phyloP scores from a whole-genome alignment of 1,139 yeast genomes.

The Geotrichum reessii region DNA sequence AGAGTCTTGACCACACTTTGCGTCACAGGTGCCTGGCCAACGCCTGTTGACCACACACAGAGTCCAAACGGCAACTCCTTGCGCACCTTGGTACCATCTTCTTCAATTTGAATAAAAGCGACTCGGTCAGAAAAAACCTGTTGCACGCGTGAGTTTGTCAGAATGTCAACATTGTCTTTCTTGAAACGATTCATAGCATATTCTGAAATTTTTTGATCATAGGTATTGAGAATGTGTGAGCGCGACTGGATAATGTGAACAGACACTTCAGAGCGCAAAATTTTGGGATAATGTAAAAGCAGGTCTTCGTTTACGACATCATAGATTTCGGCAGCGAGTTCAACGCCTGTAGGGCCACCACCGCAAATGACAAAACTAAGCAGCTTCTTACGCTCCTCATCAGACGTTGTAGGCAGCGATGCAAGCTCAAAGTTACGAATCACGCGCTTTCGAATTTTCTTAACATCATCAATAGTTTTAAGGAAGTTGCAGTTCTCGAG shows the following conservation, averaged over 20 bases:
- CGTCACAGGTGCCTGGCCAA: constrained; percentile 54
- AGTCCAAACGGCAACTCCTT: constrained; percentile 54
- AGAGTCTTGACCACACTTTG: constrained; percentile 44
- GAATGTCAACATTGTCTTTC: constrained; percentile 53
- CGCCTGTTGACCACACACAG: constrained; percentile 67
- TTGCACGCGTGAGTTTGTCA: constrained; percentile 55
- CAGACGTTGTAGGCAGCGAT: constrained; percentile 54
- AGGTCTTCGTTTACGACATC: constrained; percentile 58
- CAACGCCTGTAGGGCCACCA: constrained; percentile 70
- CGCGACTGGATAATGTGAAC: constrained; percentile 63
- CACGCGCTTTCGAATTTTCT: constrained; percentile 48
- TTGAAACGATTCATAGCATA: constrained; percentile 56
- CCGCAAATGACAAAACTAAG: constrained; percentile 63
- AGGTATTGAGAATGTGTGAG: constrained; percentile 57
- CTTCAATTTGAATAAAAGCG: constrained; percentile 45
- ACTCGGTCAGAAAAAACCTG: constrained; percentile 51
- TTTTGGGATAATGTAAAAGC: constrained; percentile 48
- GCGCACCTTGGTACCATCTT: constrained; percentile 39
- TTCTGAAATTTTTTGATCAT: constrained; percentile 54
- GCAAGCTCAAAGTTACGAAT: constrained; percentile 53
- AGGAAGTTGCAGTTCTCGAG: constrained; percentile 51
- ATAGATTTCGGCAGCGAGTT: constrained; percentile 59
- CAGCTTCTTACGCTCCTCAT: constrained; percentile 52
- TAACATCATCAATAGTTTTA: constrained; percentile 63
- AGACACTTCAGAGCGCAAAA: constrained; percentile 53